These are phyloP conservation scores for Boletales sp. DNA, from an alignment of 768 basidiomycete genomes.

Conservation along the genomic window DNA sequence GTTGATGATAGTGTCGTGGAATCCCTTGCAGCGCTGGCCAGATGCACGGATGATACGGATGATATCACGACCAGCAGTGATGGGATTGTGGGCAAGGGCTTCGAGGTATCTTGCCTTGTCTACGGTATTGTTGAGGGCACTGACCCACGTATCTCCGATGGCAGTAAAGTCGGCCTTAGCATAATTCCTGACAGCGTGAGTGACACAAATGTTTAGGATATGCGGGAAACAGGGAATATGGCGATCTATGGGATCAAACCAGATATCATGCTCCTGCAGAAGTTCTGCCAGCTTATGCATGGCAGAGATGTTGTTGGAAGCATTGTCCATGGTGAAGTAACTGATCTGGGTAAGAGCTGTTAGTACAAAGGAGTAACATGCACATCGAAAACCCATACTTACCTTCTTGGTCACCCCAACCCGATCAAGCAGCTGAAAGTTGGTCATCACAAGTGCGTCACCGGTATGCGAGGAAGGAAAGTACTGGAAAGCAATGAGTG, in stretches of 20 bases:
- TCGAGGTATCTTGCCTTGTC: not conserved
- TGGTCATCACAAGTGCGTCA: not conserved
- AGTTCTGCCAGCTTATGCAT: slow-evolving; percentile 3
- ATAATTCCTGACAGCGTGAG: slow-evolving; percentile 6
- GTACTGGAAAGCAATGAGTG: not conserved
- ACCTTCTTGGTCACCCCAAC: not conserved
- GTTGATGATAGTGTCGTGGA: not conserved
- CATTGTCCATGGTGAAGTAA: slow-evolving; percentile 12
- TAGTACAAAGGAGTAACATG: not conserved
- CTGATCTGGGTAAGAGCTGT: not conserved
- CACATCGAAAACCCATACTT: not conserved
- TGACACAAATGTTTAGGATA: slow-evolving; percentile 14
- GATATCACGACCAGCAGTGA: not conserved
- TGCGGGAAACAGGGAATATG: slow-evolving; percentile 19
- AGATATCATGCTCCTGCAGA: not conserved
- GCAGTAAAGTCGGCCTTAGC: not conserved
- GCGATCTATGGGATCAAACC: slow-evolving; percentile 7
- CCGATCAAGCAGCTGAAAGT: not conserved
- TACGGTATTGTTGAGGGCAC: not conserved
- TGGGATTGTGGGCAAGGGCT: not conserved
- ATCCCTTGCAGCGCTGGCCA: not conserved
- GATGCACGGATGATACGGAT: not conserved
- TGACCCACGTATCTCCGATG: not conserved
- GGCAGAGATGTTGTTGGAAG: slow-evolving; percentile 11
- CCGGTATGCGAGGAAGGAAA: not conserved